Evolutionary conservation across 208 protist genomes (phyloP).

Genomic region (Porcisia hertigi): DNA sequence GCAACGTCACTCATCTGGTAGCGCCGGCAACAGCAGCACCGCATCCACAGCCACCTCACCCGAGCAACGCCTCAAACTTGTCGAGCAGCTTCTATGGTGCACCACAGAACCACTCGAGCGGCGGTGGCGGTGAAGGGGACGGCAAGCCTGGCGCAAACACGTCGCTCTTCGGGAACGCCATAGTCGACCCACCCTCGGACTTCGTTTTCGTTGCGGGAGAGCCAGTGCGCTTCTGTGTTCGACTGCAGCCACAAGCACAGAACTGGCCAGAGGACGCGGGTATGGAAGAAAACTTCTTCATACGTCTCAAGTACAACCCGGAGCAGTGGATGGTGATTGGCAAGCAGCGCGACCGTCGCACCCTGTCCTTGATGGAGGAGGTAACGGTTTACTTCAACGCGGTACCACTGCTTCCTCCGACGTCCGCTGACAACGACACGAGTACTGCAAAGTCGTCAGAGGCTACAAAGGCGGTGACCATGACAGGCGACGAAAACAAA

Average conservation of each 20-base stretch:
- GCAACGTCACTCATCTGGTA: not conserved
- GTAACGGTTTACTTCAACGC: constrained; percentile 69
- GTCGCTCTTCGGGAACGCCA: constrained; percentile 34
- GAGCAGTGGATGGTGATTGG: constrained; percentile 81
- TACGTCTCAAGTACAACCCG: constrained; percentile 65
- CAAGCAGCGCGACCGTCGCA: constrained; percentile 63
- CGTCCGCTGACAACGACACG: not conserved
- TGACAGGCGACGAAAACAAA: not conserved
- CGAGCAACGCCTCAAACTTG: not conserved
- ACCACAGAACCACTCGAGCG: not conserved
- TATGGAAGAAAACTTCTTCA: constrained; percentile 76
- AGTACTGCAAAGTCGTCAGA: not conserved
- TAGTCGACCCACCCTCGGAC: constrained; percentile 50
- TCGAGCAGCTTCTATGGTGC: constrained; percentile 6
- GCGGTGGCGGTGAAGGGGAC: not conserved
- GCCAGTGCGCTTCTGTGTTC: constrained; percentile 75
- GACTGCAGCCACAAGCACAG: constrained; percentile 65
- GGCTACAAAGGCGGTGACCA: not conserved
- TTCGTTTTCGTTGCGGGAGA: constrained; percentile 72
- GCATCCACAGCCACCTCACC: not conserved
- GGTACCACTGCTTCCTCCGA: constrained; percentile 54
- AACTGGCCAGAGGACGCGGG: constrained; percentile 80
- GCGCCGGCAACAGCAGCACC: not conserved
- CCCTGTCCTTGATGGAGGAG: constrained; percentile 75
- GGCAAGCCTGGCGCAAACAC: not conserved